Base-by-base conservation (phyloP, 805 yeast species). In the Schwanniomyces pseudopolymorphus region DNA sequence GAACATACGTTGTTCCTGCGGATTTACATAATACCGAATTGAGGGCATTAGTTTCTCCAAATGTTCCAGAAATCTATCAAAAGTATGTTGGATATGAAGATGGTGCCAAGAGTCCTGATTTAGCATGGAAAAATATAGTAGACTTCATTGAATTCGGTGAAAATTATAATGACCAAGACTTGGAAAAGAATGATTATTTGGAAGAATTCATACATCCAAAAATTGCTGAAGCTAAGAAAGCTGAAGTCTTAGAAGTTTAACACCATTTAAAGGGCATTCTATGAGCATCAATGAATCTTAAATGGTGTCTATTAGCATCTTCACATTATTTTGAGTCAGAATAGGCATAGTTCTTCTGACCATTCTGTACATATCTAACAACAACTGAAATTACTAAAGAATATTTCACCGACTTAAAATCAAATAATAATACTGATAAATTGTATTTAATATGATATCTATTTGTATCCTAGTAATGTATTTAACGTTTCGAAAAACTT, bases 1-100 rank as follows among this genome's bases (percentile, higher is more conserved):
- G 97, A 58, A 89, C 98, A 0, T 94, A 84, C 67, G 96, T 88
- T 2, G 89, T 83, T 8, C 99, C 99, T 4, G 65, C 71, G 1
- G 72, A 63, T 14, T 57, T 59, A 63, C 48, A 66, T 55, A 48
- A 51, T 19, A 56, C 69, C 6, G 64, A 61, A 39, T 73, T 92
- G 51, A 85, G 80, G 58, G 91, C 98, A 3, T 75, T 89, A 42
- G 96, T 90, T 3, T 83, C 89, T 39, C 82, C 85, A 17, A 82
- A 82, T 42, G 78, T 84, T 7, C 91, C 96, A 8, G 79, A 80
- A 56, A 77, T 90, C 40, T 75, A 71, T 52, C 90, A 89, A 62
- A 72, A 75, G 27, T 89, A 73, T 61, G 70, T 72, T 45, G 96
- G 96, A 5, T 92, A 78, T 63, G 55, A 63, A 24, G 81, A 82